Conservation (phyloP, 306 rosid genomes). For the Ochetophila trinervis region DNA sequence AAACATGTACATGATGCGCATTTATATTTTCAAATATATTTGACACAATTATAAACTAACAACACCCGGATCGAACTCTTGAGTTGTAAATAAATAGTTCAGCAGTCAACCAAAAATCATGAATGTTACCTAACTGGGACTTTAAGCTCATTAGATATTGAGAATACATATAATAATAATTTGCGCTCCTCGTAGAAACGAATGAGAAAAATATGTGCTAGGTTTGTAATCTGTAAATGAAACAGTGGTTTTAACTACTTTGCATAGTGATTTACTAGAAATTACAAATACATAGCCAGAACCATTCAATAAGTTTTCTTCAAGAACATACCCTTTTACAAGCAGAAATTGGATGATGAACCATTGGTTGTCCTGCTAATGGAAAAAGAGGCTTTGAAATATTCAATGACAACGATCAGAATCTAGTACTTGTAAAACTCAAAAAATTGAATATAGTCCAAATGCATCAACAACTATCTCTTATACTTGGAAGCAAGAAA, state of each 20-base stretch:
- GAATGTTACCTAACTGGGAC: slow-evolving; percentile 73
- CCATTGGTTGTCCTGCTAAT: slow-evolving; percentile 97
- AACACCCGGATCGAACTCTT: neutral
- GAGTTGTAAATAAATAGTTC: slow-evolving; percentile 10
- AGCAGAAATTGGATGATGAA: slow-evolving; percentile 94
- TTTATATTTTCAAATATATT: too few relatives aligned
- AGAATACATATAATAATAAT: slow-evolving; percentile 68
- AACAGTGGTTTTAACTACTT: slow-evolving; percentile 2
- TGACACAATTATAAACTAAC: too few relatives aligned
- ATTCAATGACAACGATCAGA: slow-evolving; percentile 87
- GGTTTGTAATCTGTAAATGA: slow-evolving; percentile 70
- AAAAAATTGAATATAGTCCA: neutral
- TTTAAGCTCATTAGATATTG: slow-evolving; percentile 90
- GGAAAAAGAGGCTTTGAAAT: slow-evolving; percentile 94
- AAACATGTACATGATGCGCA: too few relatives aligned
- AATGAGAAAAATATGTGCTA: slow-evolving; percentile 76
- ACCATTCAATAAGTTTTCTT: slow-evolving; percentile 3
- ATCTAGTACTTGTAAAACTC: slow-evolving; percentile 70
- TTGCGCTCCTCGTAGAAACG: slow-evolving; percentile 97
- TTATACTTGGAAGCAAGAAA: neutral
- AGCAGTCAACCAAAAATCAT: neutral
- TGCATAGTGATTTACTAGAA: slow-evolving; percentile 1
- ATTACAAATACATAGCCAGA: neutral
- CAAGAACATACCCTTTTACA: slow-evolving; percentile 70
- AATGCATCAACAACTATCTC: neutral